These are phyloP conservation scores for Lagenidium giganteum DNA, from an alignment of 352 stramenopile species.

Conservation along the genomic window DNA sequence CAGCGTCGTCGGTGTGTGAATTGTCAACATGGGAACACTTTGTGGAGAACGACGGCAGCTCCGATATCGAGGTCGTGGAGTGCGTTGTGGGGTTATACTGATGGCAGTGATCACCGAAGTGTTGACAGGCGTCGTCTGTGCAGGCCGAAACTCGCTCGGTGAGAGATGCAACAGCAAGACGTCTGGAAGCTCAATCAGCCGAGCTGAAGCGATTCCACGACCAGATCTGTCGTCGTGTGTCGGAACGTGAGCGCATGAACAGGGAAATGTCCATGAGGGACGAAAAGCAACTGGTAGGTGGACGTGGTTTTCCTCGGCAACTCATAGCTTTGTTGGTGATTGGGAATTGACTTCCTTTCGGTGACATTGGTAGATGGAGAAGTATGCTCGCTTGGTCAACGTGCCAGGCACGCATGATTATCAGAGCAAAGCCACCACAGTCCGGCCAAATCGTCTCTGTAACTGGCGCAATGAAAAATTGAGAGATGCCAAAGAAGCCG, in stretches of 20 bases:
- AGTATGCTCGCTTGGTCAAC: conserved; percentile 12
- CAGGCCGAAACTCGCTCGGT: not conserved
- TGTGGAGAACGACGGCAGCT: too few relatives aligned
- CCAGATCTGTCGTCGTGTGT: conserved; percentile 54
- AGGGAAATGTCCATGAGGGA: conserved; percentile 19
- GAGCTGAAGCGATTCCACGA: conserved; percentile 53
- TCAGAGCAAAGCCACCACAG: too few relatives aligned
- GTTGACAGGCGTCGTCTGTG: not conserved
- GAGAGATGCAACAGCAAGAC: conserved; percentile 16
- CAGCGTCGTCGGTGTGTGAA: too few relatives aligned
- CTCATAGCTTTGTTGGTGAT: not conserved
- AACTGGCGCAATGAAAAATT: too few relatives aligned
- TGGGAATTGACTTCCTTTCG: not conserved
- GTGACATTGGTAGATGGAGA: conserved; percentile 7
- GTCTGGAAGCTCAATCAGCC: conserved; percentile 26
- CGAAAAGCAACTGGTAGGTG: conserved; percentile 23
- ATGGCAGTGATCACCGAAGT: too few relatives aligned
- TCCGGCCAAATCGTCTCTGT: too few relatives aligned
- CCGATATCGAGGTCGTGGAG: too few relatives aligned
- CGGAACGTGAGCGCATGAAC: conserved; percentile 33
- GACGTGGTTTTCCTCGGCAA: not conserved
- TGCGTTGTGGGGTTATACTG: too few relatives aligned
- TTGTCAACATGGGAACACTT: too few relatives aligned
- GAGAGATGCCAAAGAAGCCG: too few relatives aligned
- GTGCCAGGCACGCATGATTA: not conserved